phyloP scores from a whole-genome alignment of 371 early-diverging fungal genomes.

The Chytridium lagenaria region DNA sequence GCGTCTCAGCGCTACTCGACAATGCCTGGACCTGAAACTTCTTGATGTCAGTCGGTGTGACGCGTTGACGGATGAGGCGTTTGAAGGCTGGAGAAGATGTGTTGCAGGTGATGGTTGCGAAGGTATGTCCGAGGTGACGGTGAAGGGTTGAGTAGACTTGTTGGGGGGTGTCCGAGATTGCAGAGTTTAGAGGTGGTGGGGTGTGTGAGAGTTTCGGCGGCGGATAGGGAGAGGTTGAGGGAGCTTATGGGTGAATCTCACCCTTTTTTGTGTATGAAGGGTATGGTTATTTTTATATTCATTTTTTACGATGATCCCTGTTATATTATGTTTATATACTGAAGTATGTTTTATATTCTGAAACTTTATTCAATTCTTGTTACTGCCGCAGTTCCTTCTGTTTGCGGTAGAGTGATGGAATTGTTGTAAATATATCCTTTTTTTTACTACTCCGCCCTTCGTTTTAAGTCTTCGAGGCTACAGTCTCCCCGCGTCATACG shows the following conservation, averaged over 20 bases:
- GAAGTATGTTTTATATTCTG: no score
- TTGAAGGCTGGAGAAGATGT: conserved; percentile 23
- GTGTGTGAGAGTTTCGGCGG: conserved; percentile 27
- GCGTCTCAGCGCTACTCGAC: conserved; percentile 21
- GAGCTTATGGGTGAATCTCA: conserved; percentile 18
- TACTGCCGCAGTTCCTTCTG: no score
- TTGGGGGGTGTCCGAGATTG: conserved; percentile 27
- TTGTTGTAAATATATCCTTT: no score
- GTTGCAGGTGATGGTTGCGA: conserved; percentile 29
- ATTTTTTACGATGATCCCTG: no score
- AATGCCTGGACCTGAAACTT: conserved; percentile 27
- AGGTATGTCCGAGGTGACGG: conserved; percentile 30
- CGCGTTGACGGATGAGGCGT: conserved; percentile 33
- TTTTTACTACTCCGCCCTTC: no score
- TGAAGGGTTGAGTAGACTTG: conserved; percentile 22
- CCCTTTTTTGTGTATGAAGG: not conserved
- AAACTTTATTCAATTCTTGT: no score
- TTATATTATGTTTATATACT: no score
- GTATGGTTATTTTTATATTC: no score
- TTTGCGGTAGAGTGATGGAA: no score
- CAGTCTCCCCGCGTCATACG: no score
- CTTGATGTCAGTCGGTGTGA: conserved; percentile 32
- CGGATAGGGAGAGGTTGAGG: conserved; percentile 28
- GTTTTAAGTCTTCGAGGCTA: no score
- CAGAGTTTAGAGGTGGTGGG: conserved; percentile 33